Conservation (phyloP, 1,139 yeast species). For the Lodderomyces oxycetoniae region DNA sequence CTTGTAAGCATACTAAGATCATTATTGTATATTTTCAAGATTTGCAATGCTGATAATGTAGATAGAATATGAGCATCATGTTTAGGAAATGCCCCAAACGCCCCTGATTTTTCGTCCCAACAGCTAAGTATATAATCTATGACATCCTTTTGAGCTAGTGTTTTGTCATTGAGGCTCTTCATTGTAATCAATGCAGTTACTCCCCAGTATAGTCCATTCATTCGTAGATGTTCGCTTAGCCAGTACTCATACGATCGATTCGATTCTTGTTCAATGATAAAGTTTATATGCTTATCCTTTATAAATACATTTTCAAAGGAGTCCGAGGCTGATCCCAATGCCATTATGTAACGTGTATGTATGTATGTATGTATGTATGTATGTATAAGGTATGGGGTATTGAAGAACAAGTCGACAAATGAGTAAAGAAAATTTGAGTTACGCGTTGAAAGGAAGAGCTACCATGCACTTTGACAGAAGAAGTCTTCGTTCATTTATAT, state of each 20-base stretch:
- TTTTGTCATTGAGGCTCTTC: constrained; percentile 35
- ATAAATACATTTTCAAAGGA: constrained; percentile 6
- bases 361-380: too few relatives aligned
- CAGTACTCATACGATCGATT: constrained; percentile 64
- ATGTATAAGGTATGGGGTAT: not conserved
- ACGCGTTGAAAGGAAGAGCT: too few relatives aligned
- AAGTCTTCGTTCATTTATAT: too few relatives aligned
- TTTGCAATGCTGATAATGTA: constrained; percentile 83
- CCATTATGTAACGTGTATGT: too few relatives aligned
- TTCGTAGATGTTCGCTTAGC: constrained; percentile 82
- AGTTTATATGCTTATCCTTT: constrained; percentile 31
- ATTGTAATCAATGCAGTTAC: constrained; percentile 67
- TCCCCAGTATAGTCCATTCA: constrained; percentile 97
- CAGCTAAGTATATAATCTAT: constrained; percentile 66
- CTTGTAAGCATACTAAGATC: constrained; percentile 39
- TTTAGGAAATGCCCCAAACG: constrained; percentile 83
- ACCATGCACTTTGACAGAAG: too few relatives aligned
- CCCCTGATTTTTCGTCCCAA: constrained; percentile 59
- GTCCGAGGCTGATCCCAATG: too few relatives aligned
- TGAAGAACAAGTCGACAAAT: too few relatives aligned
- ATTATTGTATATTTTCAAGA: constrained; percentile 58
- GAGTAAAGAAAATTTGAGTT: too few relatives aligned
- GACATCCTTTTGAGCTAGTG: constrained; percentile 58
- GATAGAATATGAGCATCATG: constrained; percentile 90
- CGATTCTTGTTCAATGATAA: constrained; percentile 36